These are phyloP conservation scores for Cymbidium sinense DNA, from an alignment of 106 monocot species.

Conservation along the genomic window DNA sequence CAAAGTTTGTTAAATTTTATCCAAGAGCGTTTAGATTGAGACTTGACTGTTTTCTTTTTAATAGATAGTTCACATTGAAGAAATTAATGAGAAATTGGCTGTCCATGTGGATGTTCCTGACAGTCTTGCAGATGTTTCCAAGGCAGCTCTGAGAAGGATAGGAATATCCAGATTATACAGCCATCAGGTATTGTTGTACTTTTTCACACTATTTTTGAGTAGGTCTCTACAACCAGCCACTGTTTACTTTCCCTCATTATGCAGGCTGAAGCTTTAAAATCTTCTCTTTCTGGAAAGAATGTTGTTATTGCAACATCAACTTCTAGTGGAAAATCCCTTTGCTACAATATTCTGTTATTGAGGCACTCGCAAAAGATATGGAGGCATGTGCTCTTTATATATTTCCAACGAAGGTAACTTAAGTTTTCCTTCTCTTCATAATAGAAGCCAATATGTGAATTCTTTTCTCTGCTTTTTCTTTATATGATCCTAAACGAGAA, in stretches of 20 bases:
- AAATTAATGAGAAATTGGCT: slow-evolving; percentile 47
- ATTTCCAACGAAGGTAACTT: slow-evolving; percentile 87
- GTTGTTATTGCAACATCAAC: slow-evolving; percentile 90
- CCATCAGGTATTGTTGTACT: slow-evolving; percentile 44
- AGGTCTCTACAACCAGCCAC: not conserved
- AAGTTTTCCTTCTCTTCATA: not conserved
- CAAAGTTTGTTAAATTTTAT: not conserved
- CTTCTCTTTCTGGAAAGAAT: slow-evolving; percentile 63
- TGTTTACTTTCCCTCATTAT: slow-evolving; percentile 15
- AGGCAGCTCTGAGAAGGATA: slow-evolving; percentile 33
- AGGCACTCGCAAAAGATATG: slow-evolving; percentile 44
- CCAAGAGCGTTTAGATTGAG: not conserved
- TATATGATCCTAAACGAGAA: not conserved
- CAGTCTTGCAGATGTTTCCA: slow-evolving; percentile 27
- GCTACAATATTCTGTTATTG: slow-evolving; percentile 89
- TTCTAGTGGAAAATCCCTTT: slow-evolving; percentile 96
- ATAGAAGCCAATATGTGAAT: not conserved
- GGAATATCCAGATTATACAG: slow-evolving; percentile 74
- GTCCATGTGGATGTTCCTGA: slow-evolving; percentile 52
- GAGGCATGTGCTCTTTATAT: slow-evolving; percentile 80
- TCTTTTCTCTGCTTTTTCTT: not conserved
- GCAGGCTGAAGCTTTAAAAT: slow-evolving; percentile 64
- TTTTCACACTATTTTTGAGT: not conserved
- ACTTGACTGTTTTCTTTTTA: slow-evolving; percentile 8
- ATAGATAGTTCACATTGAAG: slow-evolving; percentile 73